Base-by-base conservation (phyloP, 2,329 filamentous ascomycete genomes). In the Monosporascus sp. region DNA sequence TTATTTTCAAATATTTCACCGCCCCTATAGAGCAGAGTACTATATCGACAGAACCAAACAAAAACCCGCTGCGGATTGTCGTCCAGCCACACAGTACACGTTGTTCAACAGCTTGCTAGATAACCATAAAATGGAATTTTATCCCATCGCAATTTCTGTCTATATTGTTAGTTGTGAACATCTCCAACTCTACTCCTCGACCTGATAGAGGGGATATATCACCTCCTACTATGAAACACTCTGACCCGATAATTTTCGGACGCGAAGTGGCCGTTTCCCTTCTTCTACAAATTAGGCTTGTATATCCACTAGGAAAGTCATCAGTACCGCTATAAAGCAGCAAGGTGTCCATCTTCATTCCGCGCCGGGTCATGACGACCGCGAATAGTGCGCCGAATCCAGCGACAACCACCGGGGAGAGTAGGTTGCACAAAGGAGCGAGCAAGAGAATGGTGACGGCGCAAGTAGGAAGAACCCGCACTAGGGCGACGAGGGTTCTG, bases 361-460 rank as follows among this genome's bases (percentile, higher is more conserved):
- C 48, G 1, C 51, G 27, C 2, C 0, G 44, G 2, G 49, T 26
- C 52, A 55, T 22, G 43, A 52, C 43, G 9, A n/a, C 17, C 5
- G 52, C 52, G 5, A 58, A 55, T 3, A 38, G 14, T 17, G 49
- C 48, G 17, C 31, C 49, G 43, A 58, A 58, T 26, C 7, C 3
- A 17, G 51, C 48, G 1, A 54, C 50, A 7, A 57, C 56, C 3
- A 1, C 43, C 8, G 55, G 52, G 1, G 52, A 55, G 11, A 8
- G 0, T 6, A 0, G 43, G 48, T 35, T 46, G 4, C 49, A 38
- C 3, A 58, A 35, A 19, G 38, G 20, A 3, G 31, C 43, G 1
- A 58, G 51, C 7, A 58, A 51, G 8, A 57, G 54, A 38, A 57
- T 58, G 20, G 52, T 51, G 16, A 55, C 38, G 1, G 56, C 2